Conservation (phyloP, 1,284 basidiomycete genomes). For the Ganoderma boninense region DNA sequence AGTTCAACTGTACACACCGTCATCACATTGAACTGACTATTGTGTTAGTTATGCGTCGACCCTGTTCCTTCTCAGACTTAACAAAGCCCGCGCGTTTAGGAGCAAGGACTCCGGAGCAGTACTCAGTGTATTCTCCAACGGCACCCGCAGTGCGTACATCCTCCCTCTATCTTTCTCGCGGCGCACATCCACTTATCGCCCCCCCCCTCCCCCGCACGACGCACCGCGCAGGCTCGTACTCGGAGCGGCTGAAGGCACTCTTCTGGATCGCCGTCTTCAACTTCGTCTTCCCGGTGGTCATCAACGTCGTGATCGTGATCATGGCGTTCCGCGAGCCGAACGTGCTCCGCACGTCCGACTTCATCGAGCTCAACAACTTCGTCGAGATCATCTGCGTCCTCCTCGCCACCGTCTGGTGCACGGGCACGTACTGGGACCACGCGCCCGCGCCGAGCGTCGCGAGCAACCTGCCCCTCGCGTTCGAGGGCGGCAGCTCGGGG, state of each 20-base stretch:
- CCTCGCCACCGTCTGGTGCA: constrained; percentile 14
- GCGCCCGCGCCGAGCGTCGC: background rate
- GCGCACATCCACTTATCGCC: constrained; percentile 3
- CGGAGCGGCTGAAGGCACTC: constrained; percentile 22
- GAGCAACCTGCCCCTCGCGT: background rate
- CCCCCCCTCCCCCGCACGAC: constrained; percentile 21
- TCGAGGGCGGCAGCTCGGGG: background rate
- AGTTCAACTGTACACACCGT: background rate
- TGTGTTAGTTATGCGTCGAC: background rate
- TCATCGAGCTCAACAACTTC: constrained; percentile 27
- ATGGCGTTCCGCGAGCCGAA: constrained; percentile 18
- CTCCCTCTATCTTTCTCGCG: background rate
- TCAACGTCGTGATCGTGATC: constrained; percentile 37
- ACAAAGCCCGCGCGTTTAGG: background rate
- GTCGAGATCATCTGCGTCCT: constrained; percentile 34
- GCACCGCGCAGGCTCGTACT: background rate
- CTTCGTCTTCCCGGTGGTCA: constrained; percentile 42
- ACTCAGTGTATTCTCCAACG: background rate
- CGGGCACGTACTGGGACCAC: background rate
- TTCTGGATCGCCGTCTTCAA: constrained; percentile 43
- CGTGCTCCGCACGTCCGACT: constrained; percentile 25
- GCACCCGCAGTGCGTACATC: background rate
- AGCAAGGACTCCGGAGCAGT: background rate
- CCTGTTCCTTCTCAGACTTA: background rate
- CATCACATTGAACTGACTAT: background rate